Evolutionary conservation across 129 eudicot species (phyloP), one percentile per base, ranked within the genome.

Genomic region (Helianthus tuberosus): DNA sequence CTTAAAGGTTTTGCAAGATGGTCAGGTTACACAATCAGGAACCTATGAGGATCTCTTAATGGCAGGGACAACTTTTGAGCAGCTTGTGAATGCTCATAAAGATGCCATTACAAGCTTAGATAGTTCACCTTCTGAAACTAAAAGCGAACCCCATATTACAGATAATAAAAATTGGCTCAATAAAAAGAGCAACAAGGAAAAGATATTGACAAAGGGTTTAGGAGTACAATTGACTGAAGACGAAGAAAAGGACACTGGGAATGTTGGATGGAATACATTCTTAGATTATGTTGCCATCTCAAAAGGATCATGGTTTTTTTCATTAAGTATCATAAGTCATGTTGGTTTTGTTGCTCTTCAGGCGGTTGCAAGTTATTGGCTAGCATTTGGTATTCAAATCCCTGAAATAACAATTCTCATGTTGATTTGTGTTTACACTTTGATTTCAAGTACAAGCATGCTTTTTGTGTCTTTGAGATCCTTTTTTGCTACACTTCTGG

Each of bases 31-130:
- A 58, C 93, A 92, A 80, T 81, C 93, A 49, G 96, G 96, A 85
- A 87, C 65, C 75, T 89, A 85, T 49, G 43, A 72, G 44, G 90
- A 85, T 27, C 87, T 91, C 47, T 51, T 91, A 66, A 80, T 51
- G 80, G 80, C 80, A n/a, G 91, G 94, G 67, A 84, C 89, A 23
- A 69, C 85, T 50, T 91, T 88, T 72, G 91, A 87, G 65, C 80
- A 87, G 67, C 89, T 90, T 48, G 93, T 90, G 59, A 79, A 73
- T 77, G 93, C 91, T 72, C 96, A 90, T 78, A 80, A 79, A 80
- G 75, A 75, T 65, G 80, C 84, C 46, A 70, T 83, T 47, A 78
- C 84, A 39, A 68, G 70, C 38, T 60, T 82, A 44, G 89, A 88
- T 29, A 51, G 91, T 11, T 64, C 76, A 48, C 57, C 64, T 49